Conservation (phyloP, 176 grass and related monocot genomes). For the Bromus sterilis region DNA sequence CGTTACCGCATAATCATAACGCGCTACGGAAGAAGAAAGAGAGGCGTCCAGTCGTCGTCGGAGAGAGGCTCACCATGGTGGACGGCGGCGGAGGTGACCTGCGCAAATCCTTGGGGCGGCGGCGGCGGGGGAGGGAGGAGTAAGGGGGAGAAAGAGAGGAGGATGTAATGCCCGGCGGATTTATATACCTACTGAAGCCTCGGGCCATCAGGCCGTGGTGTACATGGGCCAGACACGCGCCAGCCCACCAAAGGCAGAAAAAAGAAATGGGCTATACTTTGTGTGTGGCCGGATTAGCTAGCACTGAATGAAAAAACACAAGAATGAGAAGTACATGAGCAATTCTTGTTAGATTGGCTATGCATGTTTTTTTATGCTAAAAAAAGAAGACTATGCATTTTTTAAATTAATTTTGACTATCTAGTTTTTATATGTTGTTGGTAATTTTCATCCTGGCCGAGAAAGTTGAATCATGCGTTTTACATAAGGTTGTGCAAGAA, state of each 20-base stretch:
- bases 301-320: too few relatives aligned
- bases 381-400: too few relatives aligned
- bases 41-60: not conserved
- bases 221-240: not conserved
- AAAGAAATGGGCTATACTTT: not conserved
- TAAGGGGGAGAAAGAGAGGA: not conserved
- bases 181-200: not conserved
- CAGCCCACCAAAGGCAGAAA: not conserved
- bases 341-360: too few relatives aligned
- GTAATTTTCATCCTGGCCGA: too few relatives aligned
- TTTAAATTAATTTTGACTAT: too few relatives aligned
- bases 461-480: too few relatives aligned
- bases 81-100: not conserved
- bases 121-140: not conserved
- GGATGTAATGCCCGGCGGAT: not conserved
- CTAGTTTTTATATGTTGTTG: too few relatives aligned
- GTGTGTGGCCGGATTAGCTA: too few relatives aligned
- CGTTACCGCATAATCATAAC: not conserved
- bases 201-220: not conserved
- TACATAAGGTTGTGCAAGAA: too few relatives aligned
- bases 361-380: too few relatives aligned
- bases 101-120: not conserved
- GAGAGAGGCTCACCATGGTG: not conserved
- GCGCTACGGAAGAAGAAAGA: not conserved
- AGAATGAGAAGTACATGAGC: too few relatives aligned